Conservation (phyloP, 306 rosid genomes). For the Vigna unguiculata region DNA sequence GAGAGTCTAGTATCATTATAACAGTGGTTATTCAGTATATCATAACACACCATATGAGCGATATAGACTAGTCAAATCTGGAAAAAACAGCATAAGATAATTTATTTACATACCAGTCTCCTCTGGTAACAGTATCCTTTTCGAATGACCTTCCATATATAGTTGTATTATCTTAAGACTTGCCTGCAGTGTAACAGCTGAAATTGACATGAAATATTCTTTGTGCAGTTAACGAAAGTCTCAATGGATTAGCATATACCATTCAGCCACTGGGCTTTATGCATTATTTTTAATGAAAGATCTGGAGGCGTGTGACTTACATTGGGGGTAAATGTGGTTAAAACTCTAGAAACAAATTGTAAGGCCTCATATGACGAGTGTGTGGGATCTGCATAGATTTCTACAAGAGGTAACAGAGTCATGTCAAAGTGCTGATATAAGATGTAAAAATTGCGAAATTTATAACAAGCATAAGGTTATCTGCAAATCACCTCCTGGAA, state of each 20-base stretch:
- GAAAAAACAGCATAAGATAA: constrained; percentile 12
- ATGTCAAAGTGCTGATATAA: constrained; percentile 38
- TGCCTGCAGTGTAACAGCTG: constrained; percentile 59
- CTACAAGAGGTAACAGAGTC: constrained; percentile 57
- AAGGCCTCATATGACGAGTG: constrained; percentile 86
- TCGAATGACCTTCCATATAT: constrained; percentile 90
- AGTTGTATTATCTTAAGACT: constrained; percentile 83
- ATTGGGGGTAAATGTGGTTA: constrained; percentile 84
- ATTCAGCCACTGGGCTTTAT: background rate
- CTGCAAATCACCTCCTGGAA: constrained; percentile 78
- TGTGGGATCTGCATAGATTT: constrained; percentile 84
- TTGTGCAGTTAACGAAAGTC: constrained; percentile 26
- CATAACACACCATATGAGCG: background rate
- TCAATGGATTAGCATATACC: constrained; percentile 18
- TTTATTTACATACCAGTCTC: constrained; percentile 77
- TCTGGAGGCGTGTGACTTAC: constrained; percentile 48
- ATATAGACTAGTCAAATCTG: background rate
- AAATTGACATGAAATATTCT: constrained; percentile 37
- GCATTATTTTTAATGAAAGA: background rate
- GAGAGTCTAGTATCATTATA: background rate
- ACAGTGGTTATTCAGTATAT: no score
- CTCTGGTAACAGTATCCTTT: constrained; percentile 74
- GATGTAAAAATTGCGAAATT: constrained; percentile 30
- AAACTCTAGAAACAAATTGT: constrained; percentile 75
- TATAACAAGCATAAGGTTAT: constrained; percentile 23